A percentile compares a stretch with the other conserved stretches of the same genome.
These are phyloP conservation scores for Cardamine chenopodiifolia DNA, from an alignment of 345 rosid species.

Conservation along the genomic window DNA sequence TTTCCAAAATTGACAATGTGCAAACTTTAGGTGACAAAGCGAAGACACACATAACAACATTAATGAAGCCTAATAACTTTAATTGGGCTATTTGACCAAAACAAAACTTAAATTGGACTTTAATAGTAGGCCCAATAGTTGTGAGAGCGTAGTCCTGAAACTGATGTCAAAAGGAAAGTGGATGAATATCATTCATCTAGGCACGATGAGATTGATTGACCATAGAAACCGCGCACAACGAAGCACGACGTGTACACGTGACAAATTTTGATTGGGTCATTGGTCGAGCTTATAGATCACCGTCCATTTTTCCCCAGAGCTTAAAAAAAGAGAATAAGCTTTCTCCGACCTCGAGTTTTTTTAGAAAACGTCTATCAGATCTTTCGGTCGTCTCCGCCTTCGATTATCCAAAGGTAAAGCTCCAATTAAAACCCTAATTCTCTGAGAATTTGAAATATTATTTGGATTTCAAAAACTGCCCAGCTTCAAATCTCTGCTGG, in stretches of 20 bases:
- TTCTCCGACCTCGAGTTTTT: background rate
- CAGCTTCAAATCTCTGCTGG: background rate
- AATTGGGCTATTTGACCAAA: too few species aligned
- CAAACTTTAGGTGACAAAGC: background rate
- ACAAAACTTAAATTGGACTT: background rate
- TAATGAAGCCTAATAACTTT: background rate
- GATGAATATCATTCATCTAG: conserved; percentile 13
- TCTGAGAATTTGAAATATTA: background rate
- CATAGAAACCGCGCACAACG: conserved; percentile 27
- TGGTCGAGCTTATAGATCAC: conserved; percentile 4
- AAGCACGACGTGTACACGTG: conserved; percentile 42
- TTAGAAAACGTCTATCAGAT: conserved; percentile 20
- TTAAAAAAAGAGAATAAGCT: background rate
- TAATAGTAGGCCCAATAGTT: background rate
- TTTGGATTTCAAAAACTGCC: background rate
- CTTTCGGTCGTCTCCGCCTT: conserved; percentile 7
- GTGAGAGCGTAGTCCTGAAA: background rate
- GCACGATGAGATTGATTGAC: conserved; percentile 35
- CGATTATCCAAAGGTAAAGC: conserved; percentile 31
- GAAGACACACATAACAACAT: background rate
- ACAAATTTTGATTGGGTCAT: background rate
- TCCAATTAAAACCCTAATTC: background rate
- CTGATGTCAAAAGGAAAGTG: background rate
- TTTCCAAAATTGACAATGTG: too few species aligned
- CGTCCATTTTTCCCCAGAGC: conserved; percentile 19